Evolutionary conservation across 2,329 filamentous ascomycete species (phyloP).

Genomic region (Cercospora sesami): DNA sequence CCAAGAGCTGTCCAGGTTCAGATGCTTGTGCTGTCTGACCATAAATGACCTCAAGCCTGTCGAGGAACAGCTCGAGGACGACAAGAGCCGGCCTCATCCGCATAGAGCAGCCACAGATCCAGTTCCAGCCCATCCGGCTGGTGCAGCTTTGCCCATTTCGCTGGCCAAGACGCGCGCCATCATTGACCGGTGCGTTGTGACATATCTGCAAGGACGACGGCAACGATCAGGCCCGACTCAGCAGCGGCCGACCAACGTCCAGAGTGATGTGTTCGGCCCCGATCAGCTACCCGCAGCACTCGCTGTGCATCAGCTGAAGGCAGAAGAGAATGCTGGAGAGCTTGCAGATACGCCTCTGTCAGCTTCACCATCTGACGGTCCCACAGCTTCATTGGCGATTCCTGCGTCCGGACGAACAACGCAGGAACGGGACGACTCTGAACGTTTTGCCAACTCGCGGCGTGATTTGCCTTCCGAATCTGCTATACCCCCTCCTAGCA

Average conservation of each 20-base stretch:
- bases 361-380: slow-evolving; percentile 31
- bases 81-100: slow-evolving; percentile 22
- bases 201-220: slow-evolving; percentile 49
- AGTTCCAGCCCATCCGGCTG: slow-evolving; percentile 18
- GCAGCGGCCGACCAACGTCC: neutral
- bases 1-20: slow-evolving; percentile 68
- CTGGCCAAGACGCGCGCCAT: slow-evolving; percentile 61
- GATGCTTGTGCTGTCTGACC: slow-evolving; percentile 80
- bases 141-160: slow-evolving; percentile 42
- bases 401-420: slow-evolving; percentile 29
- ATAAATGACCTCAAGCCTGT: slow-evolving; percentile 69
- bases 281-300: slow-evolving; percentile 20
- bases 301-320: neutral
- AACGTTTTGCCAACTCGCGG: slow-evolving; percentile 28
- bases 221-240: slow-evolving; percentile 17
- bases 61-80: slow-evolving; percentile 27
- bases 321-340: neutral
- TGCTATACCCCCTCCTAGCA: neutral
- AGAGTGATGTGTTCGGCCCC: slow-evolving; percentile 21
- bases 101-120: slow-evolving; percentile 25
- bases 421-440: slow-evolving; percentile 32
- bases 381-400: slow-evolving; percentile 7
- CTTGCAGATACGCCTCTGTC: slow-evolving; percentile 30
- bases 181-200: slow-evolving; percentile 55
- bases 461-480: slow-evolving; percentile 28